A percentile compares a stretch with the other conserved stretches of the same genome.
phyloP scores from a whole-genome alignment of 2,329 filamentous ascomycete genomes.

The Chrysoporthe deuterocubensis region DNA sequence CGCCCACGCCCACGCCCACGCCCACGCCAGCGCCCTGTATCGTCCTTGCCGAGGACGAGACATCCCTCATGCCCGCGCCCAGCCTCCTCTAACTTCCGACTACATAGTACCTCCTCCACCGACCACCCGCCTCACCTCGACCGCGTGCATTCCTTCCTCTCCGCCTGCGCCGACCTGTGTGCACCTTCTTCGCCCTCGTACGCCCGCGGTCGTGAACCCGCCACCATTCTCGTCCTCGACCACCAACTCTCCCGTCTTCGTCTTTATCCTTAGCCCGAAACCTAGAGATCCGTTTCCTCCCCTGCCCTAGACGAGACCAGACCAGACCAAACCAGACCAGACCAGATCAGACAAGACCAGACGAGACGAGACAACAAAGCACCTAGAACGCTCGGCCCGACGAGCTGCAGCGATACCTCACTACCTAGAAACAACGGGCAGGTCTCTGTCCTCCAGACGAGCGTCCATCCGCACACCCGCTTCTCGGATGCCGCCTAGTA shows the following conservation, averaged over 20 bases:
- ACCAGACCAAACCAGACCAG: neutral
- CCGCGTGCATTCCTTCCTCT: neutral
- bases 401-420: neutral
- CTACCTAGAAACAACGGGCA: neutral
- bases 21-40: neutral
- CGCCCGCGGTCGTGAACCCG: neutral
- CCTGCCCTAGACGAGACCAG: neutral
- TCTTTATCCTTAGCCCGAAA: neutral
- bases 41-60: neutral
- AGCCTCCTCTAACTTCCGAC: neutral
- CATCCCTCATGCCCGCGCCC: no score
- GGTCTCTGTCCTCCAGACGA: neutral
- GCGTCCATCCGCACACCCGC: neutral
- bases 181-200: neutral
- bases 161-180: constrained; percentile 5
- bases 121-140: neutral
- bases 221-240: neutral
- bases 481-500: neutral
- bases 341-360: neutral
- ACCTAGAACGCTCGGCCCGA: neutral
- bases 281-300: neutral
- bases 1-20: neutral
- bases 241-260: neutral
- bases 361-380: neutral
- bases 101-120: neutral